Conservation (phyloP, 2,329 filamentous ascomycete genomes). For the Paraphaeosphaeria sporulosa region DNA sequence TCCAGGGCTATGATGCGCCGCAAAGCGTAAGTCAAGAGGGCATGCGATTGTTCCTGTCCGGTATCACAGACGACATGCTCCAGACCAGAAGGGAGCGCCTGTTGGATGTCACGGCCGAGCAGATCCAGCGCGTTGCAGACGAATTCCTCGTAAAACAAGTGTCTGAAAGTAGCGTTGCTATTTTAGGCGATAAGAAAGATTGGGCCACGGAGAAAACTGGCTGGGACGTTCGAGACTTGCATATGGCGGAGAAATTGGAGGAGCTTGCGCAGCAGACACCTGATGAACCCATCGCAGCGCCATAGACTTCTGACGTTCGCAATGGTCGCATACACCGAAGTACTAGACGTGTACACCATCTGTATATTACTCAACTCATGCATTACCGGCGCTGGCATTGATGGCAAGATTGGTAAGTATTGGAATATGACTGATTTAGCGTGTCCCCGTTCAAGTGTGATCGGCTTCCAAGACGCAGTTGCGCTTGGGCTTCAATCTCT, state of each 20-base stretch:
- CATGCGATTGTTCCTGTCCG: conserved; percentile 83
- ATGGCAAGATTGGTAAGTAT: conserved; percentile 14
- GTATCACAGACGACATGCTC: conserved; percentile 87
- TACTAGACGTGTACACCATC: conserved; percentile 24
- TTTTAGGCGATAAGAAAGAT: conserved; percentile 83
- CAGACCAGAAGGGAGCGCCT: conserved; percentile 83
- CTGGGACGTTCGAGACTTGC: conserved; percentile 81
- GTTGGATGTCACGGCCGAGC: conserved; percentile 81
- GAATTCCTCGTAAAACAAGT: conserved; percentile 77
- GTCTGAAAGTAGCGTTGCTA: conserved; percentile 69
- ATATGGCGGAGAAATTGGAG: conserved; percentile 56
- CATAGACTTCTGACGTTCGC: conserved; percentile 11
- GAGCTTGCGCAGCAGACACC: conserved; percentile 31
- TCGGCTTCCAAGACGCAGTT: conserved; percentile 11
- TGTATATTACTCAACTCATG: conserved; percentile 33
- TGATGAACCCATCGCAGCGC: conserved; percentile 25
- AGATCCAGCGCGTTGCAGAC: conserved; percentile 83
- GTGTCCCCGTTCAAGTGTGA: not conserved
- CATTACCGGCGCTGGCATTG: conserved; percentile 21
- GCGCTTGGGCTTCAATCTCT: not conserved
- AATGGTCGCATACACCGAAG: conserved; percentile 4
- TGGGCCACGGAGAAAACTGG: conserved; percentile 70
- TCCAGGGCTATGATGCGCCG: conserved; percentile 90
- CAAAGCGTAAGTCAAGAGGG: conserved; percentile 87
- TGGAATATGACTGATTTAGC: not conserved